Conservation (phyloP, 129 eudicot species). For the Flaveria linearis region DNA sequence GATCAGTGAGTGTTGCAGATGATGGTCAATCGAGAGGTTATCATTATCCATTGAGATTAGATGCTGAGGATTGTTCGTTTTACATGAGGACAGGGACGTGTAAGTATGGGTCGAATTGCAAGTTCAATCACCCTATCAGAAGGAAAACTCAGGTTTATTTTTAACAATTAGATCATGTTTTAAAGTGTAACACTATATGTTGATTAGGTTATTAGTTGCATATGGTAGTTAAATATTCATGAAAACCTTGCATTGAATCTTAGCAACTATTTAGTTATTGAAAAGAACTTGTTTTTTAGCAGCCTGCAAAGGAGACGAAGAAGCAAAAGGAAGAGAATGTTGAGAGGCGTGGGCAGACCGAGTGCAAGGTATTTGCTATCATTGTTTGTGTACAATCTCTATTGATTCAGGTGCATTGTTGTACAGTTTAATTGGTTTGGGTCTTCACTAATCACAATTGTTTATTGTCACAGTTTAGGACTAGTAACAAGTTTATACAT, state of each 20-base stretch:
- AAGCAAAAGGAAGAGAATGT: neutral
- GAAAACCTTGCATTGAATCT: neutral
- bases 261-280: neutral
- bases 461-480: neutral
- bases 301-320: neutral
- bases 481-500: neutral
- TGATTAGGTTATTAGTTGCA: conserved; percentile 8
- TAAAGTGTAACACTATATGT: neutral
- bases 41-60: conserved; percentile 70
- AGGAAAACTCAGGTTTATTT: conserved; percentile 9
- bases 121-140: conserved; percentile 26
- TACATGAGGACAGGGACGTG: conserved; percentile 74
- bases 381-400: conserved; percentile 12
- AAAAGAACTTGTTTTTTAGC: neutral
- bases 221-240: conserved; percentile 8
- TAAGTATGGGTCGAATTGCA: conserved; percentile 78
- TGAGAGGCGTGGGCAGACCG: conserved; percentile 26
- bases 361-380: conserved; percentile 68
- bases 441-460: neutral
- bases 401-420: conserved; percentile 19
- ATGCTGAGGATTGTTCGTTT: conserved; percentile 76
- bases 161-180: neutral
- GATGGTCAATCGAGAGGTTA: conserved; percentile 39
- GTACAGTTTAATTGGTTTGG: neutral
- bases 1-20: conserved; percentile 23